A percentile compares a stretch with the other conserved stretches of the same genome.
Conservation (phyloP, 2,329 filamentous ascomycete species). For the Chrysoporthe deuterocubensis region DNA sequence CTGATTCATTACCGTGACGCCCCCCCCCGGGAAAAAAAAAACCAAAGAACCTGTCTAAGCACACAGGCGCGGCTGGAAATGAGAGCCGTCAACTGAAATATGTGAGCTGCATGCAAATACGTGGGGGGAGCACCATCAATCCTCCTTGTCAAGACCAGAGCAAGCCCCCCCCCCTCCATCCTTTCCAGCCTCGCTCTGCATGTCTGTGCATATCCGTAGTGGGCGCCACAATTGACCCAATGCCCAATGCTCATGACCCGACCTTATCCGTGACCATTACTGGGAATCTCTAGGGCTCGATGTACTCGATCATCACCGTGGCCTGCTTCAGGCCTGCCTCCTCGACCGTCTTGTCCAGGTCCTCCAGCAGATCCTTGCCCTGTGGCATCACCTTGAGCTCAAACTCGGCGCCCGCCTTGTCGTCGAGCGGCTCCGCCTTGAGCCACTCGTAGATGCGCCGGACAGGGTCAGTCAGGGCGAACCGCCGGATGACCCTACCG, state of each 20-base stretch:
- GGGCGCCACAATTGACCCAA: no score
- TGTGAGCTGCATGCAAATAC: neutral
- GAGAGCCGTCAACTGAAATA: neutral
- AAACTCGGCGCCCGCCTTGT: slow-evolving; percentile 77
- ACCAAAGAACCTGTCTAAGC: neutral
- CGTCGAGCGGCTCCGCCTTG: slow-evolving; percentile 83
- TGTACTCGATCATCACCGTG: slow-evolving; percentile 89
- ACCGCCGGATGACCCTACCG: slow-evolving; percentile 86
- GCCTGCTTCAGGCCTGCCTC: slow-evolving; percentile 88
- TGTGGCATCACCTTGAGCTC: slow-evolving; percentile 81
- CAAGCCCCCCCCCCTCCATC: neutral
- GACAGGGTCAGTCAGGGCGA: slow-evolving; percentile 75
- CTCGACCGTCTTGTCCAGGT: slow-evolving; percentile 73
- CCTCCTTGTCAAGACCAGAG: neutral
- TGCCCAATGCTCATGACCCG: no score
- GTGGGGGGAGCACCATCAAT: neutral
- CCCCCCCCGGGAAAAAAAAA: neutral
- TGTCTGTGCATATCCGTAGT: no score
- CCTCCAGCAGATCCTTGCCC: slow-evolving; percentile 80
- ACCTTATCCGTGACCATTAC: neutral
- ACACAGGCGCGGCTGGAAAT: neutral
- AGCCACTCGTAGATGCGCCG: slow-evolving; percentile 93
- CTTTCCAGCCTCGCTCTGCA: no score
- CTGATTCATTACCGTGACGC: slow-evolving; percentile 19
- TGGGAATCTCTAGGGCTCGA: slow-evolving; percentile 13